Evolutionary conservation across 208 protist species (phyloP), one percentile per base, ranked within the genome.

Genomic region (Tritrichomonas musculus): DNA sequence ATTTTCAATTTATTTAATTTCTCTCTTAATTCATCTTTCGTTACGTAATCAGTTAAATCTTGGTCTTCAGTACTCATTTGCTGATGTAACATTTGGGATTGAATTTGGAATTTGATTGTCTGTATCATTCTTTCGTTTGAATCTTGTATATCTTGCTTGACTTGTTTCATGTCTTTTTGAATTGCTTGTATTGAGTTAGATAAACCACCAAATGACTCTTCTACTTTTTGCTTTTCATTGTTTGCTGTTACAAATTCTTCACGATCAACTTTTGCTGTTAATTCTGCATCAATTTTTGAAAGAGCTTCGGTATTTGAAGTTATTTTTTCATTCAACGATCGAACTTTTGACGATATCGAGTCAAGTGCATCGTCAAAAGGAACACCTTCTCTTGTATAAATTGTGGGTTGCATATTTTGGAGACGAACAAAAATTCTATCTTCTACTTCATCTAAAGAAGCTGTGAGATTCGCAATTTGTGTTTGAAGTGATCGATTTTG

Each of bases 301-400:
- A 88, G 2, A 44, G 77, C 25, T 57, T 88, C 77, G 20, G 41
- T 33, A 39, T n/a, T n/a, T 2, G 9, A 39, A 39, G 39, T 88
- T 14, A 57, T 17, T 57, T 88, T 88, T 57, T 88, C 77, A 39
- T 20, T 60, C 20, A 53, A 27, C n/a, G 41, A 57, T 30, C 39
- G 47, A 22, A 88, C 9, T 9, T 88, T 88, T 50, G 41, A 20
- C 30, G 1, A 47, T 17, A 82, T 50, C 30, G 73, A 30, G 57
- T 88, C 77, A 36, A 88, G 47, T 57, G 77, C 77, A 57, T 88
- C 77, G 17, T 88, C 77, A 20, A 88, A 57, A 57, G 77, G 47
- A 57, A 88, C 39, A 39, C 77, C 77, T 60, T 88, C 77, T 60
- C 41, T 25, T 41, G 47, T 88, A 41, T 82, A 82, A 20, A 82